Evolutionary conservation across 1,284 basidiomycete genomes (phyloP), one percentile per base, ranked within the genome.

Genomic region (Tilletia setariae): DNA sequence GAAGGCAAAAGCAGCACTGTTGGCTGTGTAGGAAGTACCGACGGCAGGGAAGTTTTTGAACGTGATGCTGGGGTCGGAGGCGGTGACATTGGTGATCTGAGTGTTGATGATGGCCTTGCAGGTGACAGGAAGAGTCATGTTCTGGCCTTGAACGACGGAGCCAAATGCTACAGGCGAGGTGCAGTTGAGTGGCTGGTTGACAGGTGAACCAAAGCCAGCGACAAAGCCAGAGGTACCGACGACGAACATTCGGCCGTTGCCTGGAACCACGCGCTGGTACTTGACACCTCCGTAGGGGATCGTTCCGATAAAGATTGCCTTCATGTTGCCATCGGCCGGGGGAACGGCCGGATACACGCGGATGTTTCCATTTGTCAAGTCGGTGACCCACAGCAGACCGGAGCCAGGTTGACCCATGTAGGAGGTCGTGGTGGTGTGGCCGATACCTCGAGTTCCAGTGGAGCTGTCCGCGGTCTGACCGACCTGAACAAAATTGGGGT

Each of bases 101-200:
- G 62, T 68, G 49, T 42, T 16, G 63, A 68, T 65, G 40, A 25
- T 16, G 15, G 67, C 51, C 25, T 51, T 23, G 49, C 67, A 68
- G 2, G 63, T 61, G 15, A 65, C 67, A 16, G 63, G 51, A 1
- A 65, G 35, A 1, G 67, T 61, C 16, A 51, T 21, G 25, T 43
- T 64, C 25, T 19, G 25, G 19, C 67, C 63, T 19, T 65, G 23
- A 16, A 59, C 40, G 35, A 68, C 63, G 9, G 53, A 59, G 40
- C 67, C 67, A 21, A 61, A 65, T n/a, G 3, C 13, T 19, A 68
- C 6, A 8, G 64, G 30, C 16, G 67, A 3, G n/a, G 67, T 65
- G 64, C 67, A 68, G 56, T 65, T 68, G 64, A 68, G 43, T 1
- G 67, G 67, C 53, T 61, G 67, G 59, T 68, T 68, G 68, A 68